phyloP scores from a whole-genome alignment of 164 flowering plant species.

The Vitis riparia region DNA sequence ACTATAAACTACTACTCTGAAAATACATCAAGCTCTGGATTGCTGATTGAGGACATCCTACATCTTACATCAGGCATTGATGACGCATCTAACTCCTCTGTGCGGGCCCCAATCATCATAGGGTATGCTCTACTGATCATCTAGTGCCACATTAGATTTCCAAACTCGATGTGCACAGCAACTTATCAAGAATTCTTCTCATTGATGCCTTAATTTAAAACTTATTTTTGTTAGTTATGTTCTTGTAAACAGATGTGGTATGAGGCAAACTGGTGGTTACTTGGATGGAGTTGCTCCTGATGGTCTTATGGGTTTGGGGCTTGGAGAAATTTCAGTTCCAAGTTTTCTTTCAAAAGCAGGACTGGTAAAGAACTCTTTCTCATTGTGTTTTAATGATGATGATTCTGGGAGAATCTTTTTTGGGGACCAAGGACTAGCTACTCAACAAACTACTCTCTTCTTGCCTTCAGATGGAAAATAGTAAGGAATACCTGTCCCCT shows the following conservation, averaged over 20 bases:
- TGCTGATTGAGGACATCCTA: slow-evolving; percentile 75
- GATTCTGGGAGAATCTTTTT: slow-evolving; percentile 83
- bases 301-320: slow-evolving; percentile 95
- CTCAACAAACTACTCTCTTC: slow-evolving; percentile 67
- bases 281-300: slow-evolving; percentile 92
- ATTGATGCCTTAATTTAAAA: neutral
- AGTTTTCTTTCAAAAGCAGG: slow-evolving; percentile 82
- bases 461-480: slow-evolving; percentile 63
- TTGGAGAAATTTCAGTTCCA: slow-evolving; percentile 81
- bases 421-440: slow-evolving; percentile 77
- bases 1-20: slow-evolving; percentile 51
- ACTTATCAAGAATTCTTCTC: neutral
- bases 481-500: slow-evolving; percentile 31
- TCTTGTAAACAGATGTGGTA: slow-evolving; percentile 74
- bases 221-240: slow-evolving; percentile 3
- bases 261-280: slow-evolving; percentile 87
- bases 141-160: neutral
- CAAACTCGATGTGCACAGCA: too few relatives aligned
- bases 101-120: slow-evolving; percentile 64
- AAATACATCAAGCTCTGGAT: slow-evolving; percentile 79
- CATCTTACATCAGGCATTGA: slow-evolving; percentile 56
- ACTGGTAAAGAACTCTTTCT: slow-evolving; percentile 70
- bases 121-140: slow-evolving; percentile 48
- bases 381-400: slow-evolving; percentile 82
- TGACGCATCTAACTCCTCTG: slow-evolving; percentile 33